phyloP scores from a whole-genome alignment of 2,329 filamentous ascomycete genomes.

The Calycina marina region DNA sequence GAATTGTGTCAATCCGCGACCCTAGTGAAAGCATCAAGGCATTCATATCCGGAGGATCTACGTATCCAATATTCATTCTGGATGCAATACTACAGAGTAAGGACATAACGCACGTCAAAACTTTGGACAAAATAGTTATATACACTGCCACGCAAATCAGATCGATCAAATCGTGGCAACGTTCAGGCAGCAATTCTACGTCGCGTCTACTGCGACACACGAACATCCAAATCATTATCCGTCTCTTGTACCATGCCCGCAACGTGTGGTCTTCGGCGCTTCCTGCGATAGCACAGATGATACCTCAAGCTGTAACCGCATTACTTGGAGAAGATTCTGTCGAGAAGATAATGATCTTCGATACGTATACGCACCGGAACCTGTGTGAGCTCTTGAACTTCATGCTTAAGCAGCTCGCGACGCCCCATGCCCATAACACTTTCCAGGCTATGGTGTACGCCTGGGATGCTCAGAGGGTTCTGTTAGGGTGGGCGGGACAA shows the following conservation, averaged over 20 bases:
- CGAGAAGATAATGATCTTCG: slow-evolving; percentile 4
- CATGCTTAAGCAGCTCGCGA: slow-evolving; percentile 25
- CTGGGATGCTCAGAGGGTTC: slow-evolving; percentile 41
- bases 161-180: too few relatives aligned
- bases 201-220: too few relatives aligned
- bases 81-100: slow-evolving; percentile 14
- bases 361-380: slow-evolving; percentile 5
- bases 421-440: slow-evolving; percentile 22
- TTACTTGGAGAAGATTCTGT: too few relatives aligned
- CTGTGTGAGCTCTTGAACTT: slow-evolving; percentile 27
- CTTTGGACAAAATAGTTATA: too few relatives aligned
- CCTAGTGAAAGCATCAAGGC: slow-evolving; percentile 13
- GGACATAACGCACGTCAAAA: slow-evolving; percentile 10
- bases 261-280: slow-evolving; percentile 17
- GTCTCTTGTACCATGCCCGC: slow-evolving; percentile 17
- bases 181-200: too few relatives aligned
- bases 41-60: slow-evolving; percentile 8
- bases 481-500: slow-evolving; percentile 36
- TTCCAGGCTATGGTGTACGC: slow-evolving; percentile 29
- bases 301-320: too few relatives aligned
- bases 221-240: too few relatives aligned
- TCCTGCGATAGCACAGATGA: too few relatives aligned
- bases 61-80: slow-evolving; percentile 16
- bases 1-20: slow-evolving; percentile 12
- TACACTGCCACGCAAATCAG: too few relatives aligned